A percentile compares a stretch with the other conserved stretches of the same genome.
Evolutionary conservation across 768 basidiomycete species (phyloP).

Genomic region (Russula sp.): DNA sequence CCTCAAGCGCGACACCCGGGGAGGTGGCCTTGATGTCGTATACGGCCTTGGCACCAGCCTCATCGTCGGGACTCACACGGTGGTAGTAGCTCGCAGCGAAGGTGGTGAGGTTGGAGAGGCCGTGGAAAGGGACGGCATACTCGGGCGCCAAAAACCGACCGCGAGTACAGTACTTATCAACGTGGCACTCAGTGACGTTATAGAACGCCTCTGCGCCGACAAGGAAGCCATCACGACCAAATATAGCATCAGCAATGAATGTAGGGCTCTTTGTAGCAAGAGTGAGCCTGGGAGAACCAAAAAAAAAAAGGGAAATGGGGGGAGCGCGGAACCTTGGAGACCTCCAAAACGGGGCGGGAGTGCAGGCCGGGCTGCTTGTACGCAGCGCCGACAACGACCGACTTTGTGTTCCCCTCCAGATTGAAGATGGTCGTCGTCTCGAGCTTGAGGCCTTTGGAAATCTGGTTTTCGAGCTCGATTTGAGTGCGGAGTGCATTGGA

Average conservation of each 20-base stretch:
- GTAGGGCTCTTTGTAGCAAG: conserved; percentile 70
- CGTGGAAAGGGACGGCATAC: conserved; percentile 91
- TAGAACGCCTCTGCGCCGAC: conserved; percentile 94
- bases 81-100: conserved; percentile 99
- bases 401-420: conserved; percentile 83
- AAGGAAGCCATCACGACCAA: conserved; percentile 97
- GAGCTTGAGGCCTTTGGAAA: conserved; percentile 96
- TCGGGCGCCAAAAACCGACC: conserved; percentile 85
- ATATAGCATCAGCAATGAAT: conserved; percentile 91
- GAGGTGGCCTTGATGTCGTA: conserved; percentile 92
- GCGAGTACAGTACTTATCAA: conserved; percentile 84
- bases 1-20: conserved; percentile 87
- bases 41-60: conserved; percentile 93
- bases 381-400: conserved; percentile 71
- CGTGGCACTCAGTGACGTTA: conserved; percentile 89
- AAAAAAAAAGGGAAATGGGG: neutral
- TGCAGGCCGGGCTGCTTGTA: conserved; percentile 98
- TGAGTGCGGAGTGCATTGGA: conserved; percentile 85
- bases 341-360: conserved; percentile 82
- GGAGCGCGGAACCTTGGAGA: conserved; percentile 70
- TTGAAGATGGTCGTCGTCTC: conserved; percentile 78
- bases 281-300: neutral
- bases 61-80: conserved; percentile 84
- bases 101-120: conserved; percentile 87
- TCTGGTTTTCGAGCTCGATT: conserved; percentile 93